Percentiles rank a stretch among this genome's conserved stretches.
These are phyloP conservation scores for Botryotinia calthae DNA, from an alignment of 2,329 filamentous ascomycete genomes.

Conservation along the genomic window DNA sequence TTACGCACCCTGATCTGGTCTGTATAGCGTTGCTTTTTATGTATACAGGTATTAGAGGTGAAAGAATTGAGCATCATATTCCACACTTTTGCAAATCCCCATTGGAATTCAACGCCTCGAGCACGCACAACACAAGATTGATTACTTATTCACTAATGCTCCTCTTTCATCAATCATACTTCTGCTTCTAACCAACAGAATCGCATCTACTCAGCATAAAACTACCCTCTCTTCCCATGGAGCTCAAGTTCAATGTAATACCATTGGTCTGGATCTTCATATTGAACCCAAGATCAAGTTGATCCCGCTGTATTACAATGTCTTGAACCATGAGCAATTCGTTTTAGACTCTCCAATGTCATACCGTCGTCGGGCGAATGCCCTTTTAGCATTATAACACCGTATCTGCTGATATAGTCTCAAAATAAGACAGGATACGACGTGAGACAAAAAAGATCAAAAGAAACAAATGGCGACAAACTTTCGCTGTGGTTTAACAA, in stretches of 20 bases:
- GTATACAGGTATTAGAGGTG: neutral
- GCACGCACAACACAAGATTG: neutral
- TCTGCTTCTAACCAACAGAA: fast-evolving
- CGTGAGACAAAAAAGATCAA: neutral
- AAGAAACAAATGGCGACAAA: neutral
- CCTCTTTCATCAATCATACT: neutral
- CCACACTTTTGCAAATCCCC: neutral
- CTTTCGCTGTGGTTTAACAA: neutral
- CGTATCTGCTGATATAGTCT: neutral
- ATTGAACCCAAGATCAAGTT: neutral
- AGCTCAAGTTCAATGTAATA: neutral
- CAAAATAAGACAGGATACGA: fast-evolving
- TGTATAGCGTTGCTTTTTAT: neutral
- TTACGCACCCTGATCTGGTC: neutral
- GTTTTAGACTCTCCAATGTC: neutral
- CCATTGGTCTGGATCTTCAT: neutral
- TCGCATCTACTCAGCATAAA: neutral
- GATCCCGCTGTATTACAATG: neutral
- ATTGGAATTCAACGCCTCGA: neutral
- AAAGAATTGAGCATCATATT: neutral
- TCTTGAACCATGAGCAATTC: neutral
- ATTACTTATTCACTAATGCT: neutral
- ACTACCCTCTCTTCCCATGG: neutral
- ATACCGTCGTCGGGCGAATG: fast-evolving
- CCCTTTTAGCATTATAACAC: neutral